These are phyloP conservation scores for Saturnispora besseyi DNA, from an alignment of 805 yeast species.

Conservation along the genomic window DNA sequence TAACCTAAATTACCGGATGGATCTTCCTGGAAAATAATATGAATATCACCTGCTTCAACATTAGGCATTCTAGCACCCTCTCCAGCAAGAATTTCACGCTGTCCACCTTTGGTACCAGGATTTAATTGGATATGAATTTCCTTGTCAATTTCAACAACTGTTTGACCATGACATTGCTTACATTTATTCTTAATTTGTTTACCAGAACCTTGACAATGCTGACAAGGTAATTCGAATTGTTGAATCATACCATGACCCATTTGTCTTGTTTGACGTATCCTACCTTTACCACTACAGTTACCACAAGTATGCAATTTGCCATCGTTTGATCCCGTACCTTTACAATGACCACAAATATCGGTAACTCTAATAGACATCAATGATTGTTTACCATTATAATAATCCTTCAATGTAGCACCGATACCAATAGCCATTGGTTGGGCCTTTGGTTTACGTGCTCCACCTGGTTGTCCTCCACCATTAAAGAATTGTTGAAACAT, in stretches of 20 bases:
- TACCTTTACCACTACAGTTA: constrained; percentile 71
- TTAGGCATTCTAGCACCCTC: constrained; percentile 85
- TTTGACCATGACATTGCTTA: constrained; percentile 58
- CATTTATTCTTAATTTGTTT: constrained; percentile 56
- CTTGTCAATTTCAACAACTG: constrained; percentile 49
- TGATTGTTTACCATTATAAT: constrained; percentile 57
- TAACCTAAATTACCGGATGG: constrained; percentile 61
- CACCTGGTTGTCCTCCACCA: constrained; percentile 15
- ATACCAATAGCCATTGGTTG: constrained; percentile 50
- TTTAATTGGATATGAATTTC: constrained; percentile 51
- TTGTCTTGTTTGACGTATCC: constrained; percentile 54
- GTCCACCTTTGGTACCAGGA: constrained; percentile 62
- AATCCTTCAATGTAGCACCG: constrained; percentile 50
- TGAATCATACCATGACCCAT: constrained; percentile 89
- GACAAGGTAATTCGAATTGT: constrained; percentile 72
- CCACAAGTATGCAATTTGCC: constrained; percentile 58
- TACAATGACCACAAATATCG: constrained; percentile 67
- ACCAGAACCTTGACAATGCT: constrained; percentile 74
- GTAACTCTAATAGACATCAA: constrained; percentile 61
- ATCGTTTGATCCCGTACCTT: constrained; percentile 81
- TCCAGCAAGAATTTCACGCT: constrained; percentile 51
- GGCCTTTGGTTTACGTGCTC: constrained; percentile 42
- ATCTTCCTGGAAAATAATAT: constrained; percentile 52
- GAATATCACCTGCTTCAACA: constrained; percentile 70
- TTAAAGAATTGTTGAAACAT: constrained; percentile 57